Evolutionary conservation across 371 early-diverging fungal species (phyloP), one percentile per base, ranked within the genome.

Genomic region (Mortierella sp.): DNA sequence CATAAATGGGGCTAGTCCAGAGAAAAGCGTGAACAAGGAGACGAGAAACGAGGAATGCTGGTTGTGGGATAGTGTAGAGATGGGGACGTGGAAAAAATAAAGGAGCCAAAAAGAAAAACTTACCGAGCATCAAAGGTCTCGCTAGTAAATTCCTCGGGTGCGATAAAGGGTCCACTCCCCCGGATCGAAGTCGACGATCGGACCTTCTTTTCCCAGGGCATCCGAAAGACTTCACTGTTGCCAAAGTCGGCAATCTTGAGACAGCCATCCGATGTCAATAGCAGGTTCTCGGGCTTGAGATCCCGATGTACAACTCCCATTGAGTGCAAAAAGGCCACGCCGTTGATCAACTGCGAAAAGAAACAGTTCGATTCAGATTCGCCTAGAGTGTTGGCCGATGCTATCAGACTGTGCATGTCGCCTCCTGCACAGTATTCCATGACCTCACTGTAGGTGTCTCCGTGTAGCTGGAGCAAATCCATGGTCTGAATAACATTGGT

Each of bases 191-290:
- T 81, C 54, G 94, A 94, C 70, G 89, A 77, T 80, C 92, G 90
- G 50, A 90, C 89, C 57, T 89, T 88, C 21, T 81, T 82, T 14
- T 90, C 90, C 76, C 82, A 87, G 0, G 89, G 83, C 70, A 90
- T 91, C 45, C 89, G 87, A 77, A 91, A 91, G 52, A 91, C 91
- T 42, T 90, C 90, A 26, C 91, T 88, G 34, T 89, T 90, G 24
- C 98, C 98, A 91, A 98, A 97, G 80, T 98, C 97, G 0, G 96
- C 92, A 70, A 97, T 95, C 88, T 97, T 97, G 74, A 97, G 89
- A 79, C 97, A 95, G 2, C 97, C 97, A 31, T 91, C 83, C 21
- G 92, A 79, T 19, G 94, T 96, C 45, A 99, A 82, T 1, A 99
- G 88, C 76, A 96, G 77, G 77, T 97, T 96, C 72, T 97, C 96